Evolutionary conservation across 768 basidiomycete species (phyloP), one percentile per base, ranked within the genome.

Genomic region (Suillus placidus): DNA sequence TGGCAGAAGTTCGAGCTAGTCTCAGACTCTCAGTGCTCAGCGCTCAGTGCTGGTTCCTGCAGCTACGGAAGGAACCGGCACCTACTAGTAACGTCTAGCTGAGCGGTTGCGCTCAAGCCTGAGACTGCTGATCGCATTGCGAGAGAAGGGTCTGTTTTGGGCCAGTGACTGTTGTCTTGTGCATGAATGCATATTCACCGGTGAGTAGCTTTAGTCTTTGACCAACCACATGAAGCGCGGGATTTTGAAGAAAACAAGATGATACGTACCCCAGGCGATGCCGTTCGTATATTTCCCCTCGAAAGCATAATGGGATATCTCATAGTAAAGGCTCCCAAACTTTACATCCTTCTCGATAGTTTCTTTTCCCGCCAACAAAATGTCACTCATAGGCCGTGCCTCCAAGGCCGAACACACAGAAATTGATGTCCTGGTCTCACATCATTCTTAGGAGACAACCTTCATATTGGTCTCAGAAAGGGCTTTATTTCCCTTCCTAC

Each of bases 111-210:
- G 90, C 95, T 0, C 88, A 91, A 73, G 91, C 26, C 26, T 26
- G 26, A 94, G 73, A 84, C 84, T 23, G 91, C 94, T 4, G 90
- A 95, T 75, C 82, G 86, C 37, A 83, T 95, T 40, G 89, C 91
- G 1, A 82, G 90, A 32, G 85, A 90, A 69, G 89, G 34, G 83
- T 90, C 42, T 83, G 80, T 62, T 87, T 86, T 71, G 26, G 26
- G 26, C 26, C 26, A 26, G 26, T 26, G 73, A 70, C 49, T 83
- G 82, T 72, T 83, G 73, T 14, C 76, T 81, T 55, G 60, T 68
- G 71, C 58, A 70, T 80, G 35, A 71, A 67, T 37, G 72, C 72
- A 26, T 80, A 79, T 66, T 71, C 77, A 7, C 67, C 69, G 26
- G 26, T 26, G 26, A 23, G 80, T 78, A 63, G 3, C 26, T 26